phyloP scores from a whole-genome alignment of 495 filamentous ascomycete genomes.

The Hypoxylon crocopeplum region DNA sequence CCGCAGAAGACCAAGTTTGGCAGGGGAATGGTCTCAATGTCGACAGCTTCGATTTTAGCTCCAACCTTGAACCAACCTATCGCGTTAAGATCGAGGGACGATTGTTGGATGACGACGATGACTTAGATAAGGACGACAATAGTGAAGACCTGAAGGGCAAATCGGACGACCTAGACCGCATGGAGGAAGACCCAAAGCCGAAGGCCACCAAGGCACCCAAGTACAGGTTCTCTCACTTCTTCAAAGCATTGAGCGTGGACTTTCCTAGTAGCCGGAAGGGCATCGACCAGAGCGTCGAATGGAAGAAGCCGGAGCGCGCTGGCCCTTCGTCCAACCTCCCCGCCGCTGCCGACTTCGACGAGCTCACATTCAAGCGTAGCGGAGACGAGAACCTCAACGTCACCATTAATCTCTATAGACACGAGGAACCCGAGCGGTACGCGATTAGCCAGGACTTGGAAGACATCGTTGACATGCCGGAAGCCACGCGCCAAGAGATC shows the following conservation, averaged over 20 bases:
- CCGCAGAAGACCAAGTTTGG: slow-evolving; percentile 93
- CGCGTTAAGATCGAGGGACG: slow-evolving; percentile 92
- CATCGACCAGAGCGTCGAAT: slow-evolving; percentile 53
- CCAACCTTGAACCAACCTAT: slow-evolving; percentile 74
- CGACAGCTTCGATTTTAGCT: slow-evolving; percentile 77
- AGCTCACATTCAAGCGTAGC: slow-evolving; percentile 86
- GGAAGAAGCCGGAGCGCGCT: slow-evolving; percentile 63
- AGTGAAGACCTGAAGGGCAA: slow-evolving; percentile 54
- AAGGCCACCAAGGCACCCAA: slow-evolving; percentile 51
- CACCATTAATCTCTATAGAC: slow-evolving; percentile 82
- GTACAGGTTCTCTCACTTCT: slow-evolving; percentile 88
- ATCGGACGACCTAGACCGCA: slow-evolving; percentile 53
- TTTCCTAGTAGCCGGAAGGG: slow-evolving; percentile 69
- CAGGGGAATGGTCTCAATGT: slow-evolving; percentile 70
- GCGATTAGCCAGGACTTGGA: slow-evolving; percentile 78
- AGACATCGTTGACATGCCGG: slow-evolving; percentile 83
- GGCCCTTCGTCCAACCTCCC: slow-evolving; percentile 59
- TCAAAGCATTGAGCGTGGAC: slow-evolving; percentile 88
- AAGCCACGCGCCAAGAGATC: slow-evolving; percentile 84
- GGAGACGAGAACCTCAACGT: slow-evolving; percentile 93
- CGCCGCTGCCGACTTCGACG: slow-evolving; percentile 80
- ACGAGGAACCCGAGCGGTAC: slow-evolving; percentile 86
- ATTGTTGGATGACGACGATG: slow-evolving; percentile 79
- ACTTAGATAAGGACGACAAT: slow-evolving; percentile 64
- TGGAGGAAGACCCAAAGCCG: slow-evolving; percentile 65